Conservation (phyloP, 2,329 filamentous ascomycete genomes). For the Sarocladium kiliense region DNA sequence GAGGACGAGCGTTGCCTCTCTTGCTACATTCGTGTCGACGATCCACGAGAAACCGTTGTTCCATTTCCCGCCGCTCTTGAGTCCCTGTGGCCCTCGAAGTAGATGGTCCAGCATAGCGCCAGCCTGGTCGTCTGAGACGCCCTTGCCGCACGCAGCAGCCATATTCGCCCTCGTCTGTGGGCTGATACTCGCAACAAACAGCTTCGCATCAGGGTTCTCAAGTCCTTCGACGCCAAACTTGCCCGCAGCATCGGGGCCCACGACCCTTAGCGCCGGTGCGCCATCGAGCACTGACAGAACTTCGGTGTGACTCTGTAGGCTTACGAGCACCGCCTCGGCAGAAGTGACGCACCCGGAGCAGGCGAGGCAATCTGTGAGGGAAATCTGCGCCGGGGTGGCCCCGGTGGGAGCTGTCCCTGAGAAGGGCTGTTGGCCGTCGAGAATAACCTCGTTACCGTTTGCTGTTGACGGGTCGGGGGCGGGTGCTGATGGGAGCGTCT, state of each 20-base stretch:
- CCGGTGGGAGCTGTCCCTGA: constrained; percentile 40
- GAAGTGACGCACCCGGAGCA: constrained; percentile 98
- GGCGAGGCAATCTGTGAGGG: constrained; percentile 92
- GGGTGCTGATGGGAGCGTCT: constrained; percentile 69
- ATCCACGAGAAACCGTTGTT: constrained; percentile 83
- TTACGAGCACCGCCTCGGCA: constrained; percentile 94
- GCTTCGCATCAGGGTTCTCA: constrained; percentile 57
- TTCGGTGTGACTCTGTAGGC: constrained; percentile 87
- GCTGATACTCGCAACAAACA: constrained; percentile 90
- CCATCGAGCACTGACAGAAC: constrained; percentile 78
- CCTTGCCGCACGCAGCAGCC: constrained; percentile 73
- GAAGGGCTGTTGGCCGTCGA: constrained; percentile 69
- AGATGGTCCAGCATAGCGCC: constrained; percentile 80
- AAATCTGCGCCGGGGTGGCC: constrained; percentile 75
- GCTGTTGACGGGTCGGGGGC: constrained; percentile 20
- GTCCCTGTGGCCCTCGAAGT: constrained; percentile 60
- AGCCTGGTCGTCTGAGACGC: constrained; percentile 66
- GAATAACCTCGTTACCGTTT: constrained; percentile 78
- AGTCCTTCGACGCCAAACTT: constrained; percentile 42
- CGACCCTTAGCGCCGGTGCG: constrained; percentile 43
- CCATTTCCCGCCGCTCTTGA: constrained; percentile 65
- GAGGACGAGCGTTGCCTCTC: constrained; percentile 78
- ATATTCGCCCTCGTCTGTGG: constrained; percentile 87
- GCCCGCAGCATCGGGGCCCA: constrained; percentile 26
- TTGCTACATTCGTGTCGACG: constrained; percentile 79